Percentiles rank a stretch among this genome's conserved stretches.
These are phyloP conservation scores for Lactarius akahatsu DNA, from an alignment of 768 basidiomycete genomes.

Conservation along the genomic window DNA sequence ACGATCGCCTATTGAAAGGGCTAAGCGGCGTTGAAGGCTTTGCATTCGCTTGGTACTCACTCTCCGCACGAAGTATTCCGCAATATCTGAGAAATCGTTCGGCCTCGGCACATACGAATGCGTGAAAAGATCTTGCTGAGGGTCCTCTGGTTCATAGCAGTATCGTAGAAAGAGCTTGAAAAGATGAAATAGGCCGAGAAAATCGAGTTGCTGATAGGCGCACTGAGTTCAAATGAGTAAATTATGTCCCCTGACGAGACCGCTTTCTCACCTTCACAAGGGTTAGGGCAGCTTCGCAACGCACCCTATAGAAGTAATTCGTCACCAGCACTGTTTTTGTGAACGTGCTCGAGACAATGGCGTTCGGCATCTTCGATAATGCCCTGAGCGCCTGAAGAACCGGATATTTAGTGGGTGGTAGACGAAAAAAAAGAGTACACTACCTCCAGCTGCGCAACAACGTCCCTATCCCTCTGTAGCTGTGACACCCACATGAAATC, in stretches of 20 bases:
- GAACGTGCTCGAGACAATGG: slow-evolving; percentile 85
- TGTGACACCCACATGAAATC: slow-evolving; percentile 99
- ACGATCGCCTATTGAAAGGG: slow-evolving; percentile 59
- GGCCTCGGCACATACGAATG: slow-evolving; percentile 93
- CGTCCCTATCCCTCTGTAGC: slow-evolving; percentile 91
- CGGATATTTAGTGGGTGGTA: slow-evolving; percentile 24
- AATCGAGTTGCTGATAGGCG: slow-evolving; percentile 77
- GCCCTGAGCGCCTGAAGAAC: slow-evolving; percentile 79
- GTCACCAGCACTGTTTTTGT: slow-evolving; percentile 92
- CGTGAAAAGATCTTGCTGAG: slow-evolving; percentile 76
- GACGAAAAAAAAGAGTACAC: not conserved
- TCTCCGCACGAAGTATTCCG: slow-evolving; percentile 95
- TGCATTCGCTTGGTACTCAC: slow-evolving; percentile 42
- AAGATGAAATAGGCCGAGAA: slow-evolving; percentile 90
- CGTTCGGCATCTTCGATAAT: slow-evolving; percentile 73
- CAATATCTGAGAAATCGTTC: slow-evolving; percentile 88
- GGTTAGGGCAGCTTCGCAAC: slow-evolving; percentile 89
- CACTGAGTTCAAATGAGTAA: slow-evolving; percentile 51
- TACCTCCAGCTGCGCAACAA: slow-evolving; percentile 96
- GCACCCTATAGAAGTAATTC: slow-evolving; percentile 94
- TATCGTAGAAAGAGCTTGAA: slow-evolving; percentile 92
- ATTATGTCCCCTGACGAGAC: slow-evolving; percentile 14
- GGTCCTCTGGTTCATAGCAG: slow-evolving; percentile 85
- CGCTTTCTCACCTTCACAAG: slow-evolving; percentile 65
- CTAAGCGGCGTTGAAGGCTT: not conserved